phyloP scores from a whole-genome alignment of 495 filamentous ascomycete genomes.

The Daldinia decipiens region DNA sequence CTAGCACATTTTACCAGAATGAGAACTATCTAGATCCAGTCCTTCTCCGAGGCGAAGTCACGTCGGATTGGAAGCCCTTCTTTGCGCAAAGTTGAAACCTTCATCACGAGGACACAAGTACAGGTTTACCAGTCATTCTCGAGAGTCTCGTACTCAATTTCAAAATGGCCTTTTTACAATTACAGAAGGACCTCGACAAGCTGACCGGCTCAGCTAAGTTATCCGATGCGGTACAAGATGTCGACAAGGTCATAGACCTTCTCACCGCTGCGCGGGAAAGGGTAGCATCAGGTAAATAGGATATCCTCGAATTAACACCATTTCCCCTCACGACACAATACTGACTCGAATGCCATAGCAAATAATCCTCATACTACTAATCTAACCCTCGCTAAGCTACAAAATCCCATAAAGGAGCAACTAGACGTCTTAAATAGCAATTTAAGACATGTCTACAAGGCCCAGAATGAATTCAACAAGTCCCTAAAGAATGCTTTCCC shows the following conservation, averaged over 20 bases:
- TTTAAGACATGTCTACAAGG: slow-evolving; percentile 80
- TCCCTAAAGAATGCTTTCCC: slow-evolving; percentile 74
- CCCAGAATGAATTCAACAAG: slow-evolving; percentile 82
- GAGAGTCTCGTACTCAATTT: background rate
- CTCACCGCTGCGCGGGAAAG: slow-evolving; percentile 75
- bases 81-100: background rate
- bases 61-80: background rate
- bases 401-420: slow-evolving; percentile 79
- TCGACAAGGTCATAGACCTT: slow-evolving; percentile 81
- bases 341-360: slow-evolving; percentile 26
- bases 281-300: slow-evolving; percentile 70
- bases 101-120: background rate
- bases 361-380: slow-evolving; percentile 75
- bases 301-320: background rate
- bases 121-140: background rate
- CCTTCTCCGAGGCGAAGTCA: background rate
- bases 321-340: background rate
- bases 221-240: slow-evolving; percentile 74
- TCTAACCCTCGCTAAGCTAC: slow-evolving; percentile 80
- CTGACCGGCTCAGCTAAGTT: slow-evolving; percentile 77
- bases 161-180: slow-evolving; percentile 48
- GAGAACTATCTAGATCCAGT: background rate
- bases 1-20: background rate
- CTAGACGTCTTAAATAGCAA: slow-evolving; percentile 82
- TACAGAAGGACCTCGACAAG: slow-evolving; percentile 77